Evolutionary conservation across 192 early-diverging fungal species (phyloP), one percentile per base, ranked within the genome.

Genomic region (Chytriomyces confervae): DNA sequence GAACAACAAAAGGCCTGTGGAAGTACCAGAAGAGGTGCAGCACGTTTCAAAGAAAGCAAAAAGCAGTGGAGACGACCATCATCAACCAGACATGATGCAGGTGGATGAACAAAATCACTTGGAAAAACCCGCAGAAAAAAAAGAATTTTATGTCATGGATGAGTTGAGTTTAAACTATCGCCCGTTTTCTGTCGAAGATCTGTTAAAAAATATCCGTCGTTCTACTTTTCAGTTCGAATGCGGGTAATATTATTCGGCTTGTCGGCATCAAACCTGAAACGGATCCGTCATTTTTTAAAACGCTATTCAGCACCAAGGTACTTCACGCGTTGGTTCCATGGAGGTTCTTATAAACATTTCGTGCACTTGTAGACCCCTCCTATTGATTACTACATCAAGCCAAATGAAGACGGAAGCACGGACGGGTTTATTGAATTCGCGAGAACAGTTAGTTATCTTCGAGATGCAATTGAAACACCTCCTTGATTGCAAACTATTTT

Each of bases 391-490:
- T 77, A 74, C 64, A 16, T 88, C 1, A 63, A 81, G 61, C 69
- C 81, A 46, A 79, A 88, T 49, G 76, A 74, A 13, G 82, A 79
- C 53, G 82, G 84, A 48, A 76, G 62, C 10, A 72, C 79, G 13
- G 82, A 84, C 66, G 86, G 82, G 4, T 88, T 83, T 69, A 63
- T 88, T 24, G 87, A 88, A 63, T 86, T 83, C 50, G 13, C 60
- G 16, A 69, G 78, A 27, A 76, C 80, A 3, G 81, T 83, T 73
- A 11, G 73, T 69, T n/a, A n/a, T n/a, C n/a, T n/a, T n/a, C n/a
- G n/a, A n/a, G n/a, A n/a, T n/a, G 5, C 60, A 5, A 10, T 7
- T 44, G 20, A 50, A 50, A 43, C 50, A 18, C 18, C 13, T 72
- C 3, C 36, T 60, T 57, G 9, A 13, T 66, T 60, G 10, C 46